These are phyloP conservation scores for Elsinoe necatrix DNA, from an alignment of 2,329 filamentous ascomycete species.

Conservation along the genomic window DNA sequence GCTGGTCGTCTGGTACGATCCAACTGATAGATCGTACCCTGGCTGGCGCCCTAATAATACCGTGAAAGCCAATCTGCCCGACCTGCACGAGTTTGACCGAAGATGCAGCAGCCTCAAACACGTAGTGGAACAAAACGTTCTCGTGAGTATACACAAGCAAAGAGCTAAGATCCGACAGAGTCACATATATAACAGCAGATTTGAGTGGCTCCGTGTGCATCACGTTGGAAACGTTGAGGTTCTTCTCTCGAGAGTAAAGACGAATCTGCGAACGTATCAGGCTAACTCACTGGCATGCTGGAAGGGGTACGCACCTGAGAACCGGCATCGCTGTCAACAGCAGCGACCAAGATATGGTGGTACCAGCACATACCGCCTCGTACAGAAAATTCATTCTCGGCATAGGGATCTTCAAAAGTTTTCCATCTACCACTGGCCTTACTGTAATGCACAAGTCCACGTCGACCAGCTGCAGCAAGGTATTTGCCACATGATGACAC, in stretches of 20 bases:
- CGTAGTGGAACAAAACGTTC: conserved; percentile 89
- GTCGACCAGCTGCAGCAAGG: conserved; percentile 86
- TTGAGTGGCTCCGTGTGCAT: conserved; percentile 71
- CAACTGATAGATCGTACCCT: conserved; percentile 89
- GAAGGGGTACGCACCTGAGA: conserved; percentile 53
- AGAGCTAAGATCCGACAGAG: conserved; percentile 85
- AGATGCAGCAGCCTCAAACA: conserved; percentile 65
- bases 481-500: conserved; percentile 90
- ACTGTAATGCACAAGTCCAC: conserved; percentile 91
- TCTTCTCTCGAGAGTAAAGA: conserved; percentile 81
- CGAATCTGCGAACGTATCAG: conserved; percentile 49
- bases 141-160: conserved; percentile 95
- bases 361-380: conserved; percentile 98
- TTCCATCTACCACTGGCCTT: conserved; percentile 93
- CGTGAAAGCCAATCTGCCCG: conserved; percentile 96
- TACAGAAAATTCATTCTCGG: conserved; percentile 86
- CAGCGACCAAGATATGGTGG: conserved; percentile 86
- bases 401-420: conserved; percentile 70
- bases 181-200: conserved; percentile 80
- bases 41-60: conserved; percentile 87
- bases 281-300: neutral
- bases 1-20: conserved; percentile 85
- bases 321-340: conserved; percentile 74
- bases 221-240: conserved; percentile 63
- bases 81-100: conserved; percentile 77